Percentiles rank a stretch among this genome's conserved stretches.
Conservation (phyloP, 192 early-diverging fungal species). For the Allomyces arbusculus region DNA sequence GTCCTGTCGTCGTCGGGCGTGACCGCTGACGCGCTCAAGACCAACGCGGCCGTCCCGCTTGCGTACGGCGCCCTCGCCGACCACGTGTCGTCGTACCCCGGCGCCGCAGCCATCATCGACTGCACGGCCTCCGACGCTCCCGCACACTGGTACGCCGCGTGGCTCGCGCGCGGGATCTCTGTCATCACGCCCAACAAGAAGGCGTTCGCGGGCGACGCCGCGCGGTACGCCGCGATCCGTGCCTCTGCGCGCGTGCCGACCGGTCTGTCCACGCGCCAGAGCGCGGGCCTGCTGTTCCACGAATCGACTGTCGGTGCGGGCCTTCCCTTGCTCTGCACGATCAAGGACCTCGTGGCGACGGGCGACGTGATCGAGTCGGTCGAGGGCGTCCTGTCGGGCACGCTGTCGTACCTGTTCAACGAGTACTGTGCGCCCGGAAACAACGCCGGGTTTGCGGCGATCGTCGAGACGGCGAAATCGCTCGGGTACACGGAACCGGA, state of each 20-base stretch:
- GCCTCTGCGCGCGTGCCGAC: neutral
- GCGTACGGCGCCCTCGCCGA: slow-evolving; percentile 26
- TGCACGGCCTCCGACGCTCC: slow-evolving; percentile 70
- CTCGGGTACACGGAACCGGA: slow-evolving; percentile 97
- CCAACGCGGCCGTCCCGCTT: slow-evolving; percentile 21
- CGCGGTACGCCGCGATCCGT: slow-evolving; percentile 53
- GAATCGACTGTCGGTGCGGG: slow-evolving; percentile 96
- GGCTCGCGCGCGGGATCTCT: slow-evolving; percentile 57
- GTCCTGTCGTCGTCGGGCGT: slow-evolving; percentile 11
- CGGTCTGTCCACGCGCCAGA: neutral
- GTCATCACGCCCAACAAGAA: slow-evolving; percentile 98
- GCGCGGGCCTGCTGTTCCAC: slow-evolving; percentile 51
- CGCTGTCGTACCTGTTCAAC: slow-evolving; percentile 96
- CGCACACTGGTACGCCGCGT: slow-evolving; percentile 61
- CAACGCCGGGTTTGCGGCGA: slow-evolving; percentile 53
- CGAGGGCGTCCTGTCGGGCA: slow-evolving; percentile 95
- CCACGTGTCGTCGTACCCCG: slow-evolving; percentile 10
- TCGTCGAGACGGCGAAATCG: slow-evolving; percentile 73
- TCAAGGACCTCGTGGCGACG: slow-evolving; percentile 74
- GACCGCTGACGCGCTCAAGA: slow-evolving; percentile 9
- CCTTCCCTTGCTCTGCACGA: slow-evolving; percentile 77
- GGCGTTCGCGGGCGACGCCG: slow-evolving; percentile 58
- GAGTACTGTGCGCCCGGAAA: slow-evolving; percentile 55
- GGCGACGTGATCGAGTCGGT: slow-evolving; percentile 82
- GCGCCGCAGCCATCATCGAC: slow-evolving; percentile 43